phyloP scores from a whole-genome alignment of 2,329 filamentous ascomycete genomes.

The Colletotrichum sp. region DNA sequence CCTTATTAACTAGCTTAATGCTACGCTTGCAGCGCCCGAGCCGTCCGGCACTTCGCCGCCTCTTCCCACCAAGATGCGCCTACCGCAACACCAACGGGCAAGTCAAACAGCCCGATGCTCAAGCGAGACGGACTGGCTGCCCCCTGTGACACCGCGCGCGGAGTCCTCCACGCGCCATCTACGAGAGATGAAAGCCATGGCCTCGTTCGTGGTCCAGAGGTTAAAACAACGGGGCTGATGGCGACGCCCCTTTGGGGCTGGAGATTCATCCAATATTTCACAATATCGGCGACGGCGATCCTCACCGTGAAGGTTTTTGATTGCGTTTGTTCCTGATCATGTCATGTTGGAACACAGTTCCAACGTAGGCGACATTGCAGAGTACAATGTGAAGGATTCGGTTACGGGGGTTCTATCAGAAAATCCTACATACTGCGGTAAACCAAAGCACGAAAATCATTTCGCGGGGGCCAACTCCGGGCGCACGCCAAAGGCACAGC shows the following conservation, averaged over 20 bases:
- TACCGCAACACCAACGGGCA: neutral
- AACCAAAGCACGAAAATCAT: neutral
- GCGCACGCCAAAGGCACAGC: neutral
- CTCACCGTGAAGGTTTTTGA: neutral
- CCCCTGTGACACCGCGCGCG: neutral
- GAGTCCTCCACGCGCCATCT: neutral
- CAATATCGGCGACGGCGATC: neutral
- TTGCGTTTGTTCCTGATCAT: neutral
- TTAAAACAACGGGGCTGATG: slow-evolving; percentile 9
- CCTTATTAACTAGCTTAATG: neutral
- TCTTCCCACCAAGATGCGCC: neutral
- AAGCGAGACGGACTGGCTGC: neutral
- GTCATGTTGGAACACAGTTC: neutral
- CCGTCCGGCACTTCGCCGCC: neutral
- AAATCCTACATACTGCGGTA: neutral
- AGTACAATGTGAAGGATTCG: neutral
- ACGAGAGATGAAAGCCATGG: neutral
- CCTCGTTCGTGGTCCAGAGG: neutral
- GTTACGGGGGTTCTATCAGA: neutral
- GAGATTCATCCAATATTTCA: neutral
- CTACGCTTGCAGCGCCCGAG: neutral
- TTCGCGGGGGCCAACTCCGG: neutral
- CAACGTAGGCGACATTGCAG: neutral
- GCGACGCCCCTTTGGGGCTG: neutral
- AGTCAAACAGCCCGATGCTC: neutral